Evolutionary conservation across 2,329 filamentous ascomycete species (phyloP).

Genomic region (Epichloe baconii): DNA sequence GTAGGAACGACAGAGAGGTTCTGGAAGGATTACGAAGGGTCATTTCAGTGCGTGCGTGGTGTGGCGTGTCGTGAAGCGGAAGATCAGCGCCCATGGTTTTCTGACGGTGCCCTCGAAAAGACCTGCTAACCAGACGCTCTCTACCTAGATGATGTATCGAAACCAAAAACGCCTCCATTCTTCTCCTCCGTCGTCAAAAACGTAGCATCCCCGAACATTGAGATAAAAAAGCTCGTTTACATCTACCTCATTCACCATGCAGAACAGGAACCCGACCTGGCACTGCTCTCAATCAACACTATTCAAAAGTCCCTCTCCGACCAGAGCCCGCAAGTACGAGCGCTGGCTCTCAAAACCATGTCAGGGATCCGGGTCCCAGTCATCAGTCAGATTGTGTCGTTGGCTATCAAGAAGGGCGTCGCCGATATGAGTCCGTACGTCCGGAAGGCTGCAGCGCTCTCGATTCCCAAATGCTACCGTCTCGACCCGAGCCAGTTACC

Average conservation of each 20-base stretch:
- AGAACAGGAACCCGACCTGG: conserved; percentile 89
- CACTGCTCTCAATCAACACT: conserved; percentile 92
- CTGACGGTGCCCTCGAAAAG: too few relatives aligned
- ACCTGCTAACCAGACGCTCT: neutral
- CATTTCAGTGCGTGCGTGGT: conserved; percentile 53
- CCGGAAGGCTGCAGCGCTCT: conserved; percentile 79
- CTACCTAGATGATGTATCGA: conserved; percentile 77
- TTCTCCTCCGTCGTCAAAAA: conserved; percentile 99
- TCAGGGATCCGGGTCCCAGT: conserved; percentile 93
- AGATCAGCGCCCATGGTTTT: too few relatives aligned
- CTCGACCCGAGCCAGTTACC: conserved; percentile 77
- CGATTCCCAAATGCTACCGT: conserved; percentile 91
- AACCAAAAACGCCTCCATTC: conserved; percentile 75
- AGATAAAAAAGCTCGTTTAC: conserved; percentile 97
- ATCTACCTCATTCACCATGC: conserved; percentile 96
- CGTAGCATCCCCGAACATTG: conserved; percentile 81
- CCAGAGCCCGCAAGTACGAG: conserved; percentile 76
- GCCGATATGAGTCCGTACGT: conserved; percentile 93
- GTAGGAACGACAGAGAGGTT: conserved; percentile 82
- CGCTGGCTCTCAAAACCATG: conserved; percentile 91
- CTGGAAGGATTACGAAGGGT: conserved; percentile 83
- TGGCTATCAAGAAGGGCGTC: conserved; percentile 88
- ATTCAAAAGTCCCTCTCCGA: conserved; percentile 97
- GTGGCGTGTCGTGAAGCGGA: neutral
- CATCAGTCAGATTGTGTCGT: conserved; percentile 91